phyloP scores from a whole-genome alignment of 2,329 filamentous ascomycete genomes.

The Truncatella angustata region DNA sequence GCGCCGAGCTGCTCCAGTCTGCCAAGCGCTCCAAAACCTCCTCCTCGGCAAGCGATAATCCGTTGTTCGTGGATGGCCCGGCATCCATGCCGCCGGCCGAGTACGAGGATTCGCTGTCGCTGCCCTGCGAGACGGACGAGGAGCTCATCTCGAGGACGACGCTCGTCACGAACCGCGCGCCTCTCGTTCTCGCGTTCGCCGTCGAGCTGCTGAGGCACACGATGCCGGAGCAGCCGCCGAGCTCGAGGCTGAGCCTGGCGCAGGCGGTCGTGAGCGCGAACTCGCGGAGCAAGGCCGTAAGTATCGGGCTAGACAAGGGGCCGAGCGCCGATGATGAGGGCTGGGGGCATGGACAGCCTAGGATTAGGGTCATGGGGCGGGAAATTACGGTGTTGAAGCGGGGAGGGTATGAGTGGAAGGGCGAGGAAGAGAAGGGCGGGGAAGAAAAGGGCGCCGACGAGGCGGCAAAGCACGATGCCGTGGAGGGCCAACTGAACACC shows the following conservation, averaged over 20 bases:
- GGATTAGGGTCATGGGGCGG: constrained; percentile 68
- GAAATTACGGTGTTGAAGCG: constrained; percentile 74
- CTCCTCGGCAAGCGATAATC: no score
- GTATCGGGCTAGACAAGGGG: constrained; percentile 67
- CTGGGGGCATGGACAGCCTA: constrained; percentile 74
- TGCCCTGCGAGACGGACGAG: constrained; percentile 59
- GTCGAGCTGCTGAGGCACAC: constrained; percentile 72
- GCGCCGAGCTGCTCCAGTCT: constrained; percentile 18
- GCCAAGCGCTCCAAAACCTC: constrained; percentile 32
- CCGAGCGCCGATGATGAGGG: constrained; percentile 66
- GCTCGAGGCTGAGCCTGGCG: constrained; percentile 77
- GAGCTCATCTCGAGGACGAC: constrained; percentile 55
- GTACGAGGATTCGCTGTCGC: constrained; percentile 59
- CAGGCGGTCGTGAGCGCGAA: constrained; percentile 84
- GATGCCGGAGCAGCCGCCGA: constrained; percentile 81
- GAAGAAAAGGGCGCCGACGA: neutral
- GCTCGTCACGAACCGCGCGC: constrained; percentile 76
- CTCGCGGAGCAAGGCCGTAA: constrained; percentile 72
- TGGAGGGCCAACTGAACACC: neutral
- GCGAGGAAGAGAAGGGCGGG: constrained; percentile 32
- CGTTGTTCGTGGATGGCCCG: constrained; percentile 27
- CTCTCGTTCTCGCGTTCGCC: constrained; percentile 78
- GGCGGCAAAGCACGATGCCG: no score
- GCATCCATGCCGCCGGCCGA: constrained; percentile 49
- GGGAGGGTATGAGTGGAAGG: constrained; percentile 66